A percentile compares a stretch with the other conserved stretches of the same genome.
phyloP scores from a whole-genome alignment of 768 basidiomycete genomes.

The Pleurotus pulmonarius region DNA sequence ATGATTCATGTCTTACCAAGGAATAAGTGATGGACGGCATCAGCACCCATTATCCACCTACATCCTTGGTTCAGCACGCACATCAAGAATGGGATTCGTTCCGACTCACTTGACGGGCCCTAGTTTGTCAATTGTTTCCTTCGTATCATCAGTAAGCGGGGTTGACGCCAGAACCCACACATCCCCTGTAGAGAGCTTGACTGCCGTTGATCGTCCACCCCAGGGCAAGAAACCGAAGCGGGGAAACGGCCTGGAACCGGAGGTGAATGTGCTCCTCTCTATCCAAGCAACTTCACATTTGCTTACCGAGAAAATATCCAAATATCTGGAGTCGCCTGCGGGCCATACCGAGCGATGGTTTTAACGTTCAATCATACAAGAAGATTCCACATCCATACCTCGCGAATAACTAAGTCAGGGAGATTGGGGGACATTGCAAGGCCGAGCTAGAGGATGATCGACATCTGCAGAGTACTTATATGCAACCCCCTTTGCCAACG shows the following conservation, averaged over 20 bases:
- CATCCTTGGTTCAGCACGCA: slow-evolving; percentile 1
- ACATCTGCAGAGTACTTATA: background rate
- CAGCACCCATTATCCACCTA: slow-evolving; percentile 58
- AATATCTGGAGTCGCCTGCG: slow-evolving; percentile 45
- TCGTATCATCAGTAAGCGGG: slow-evolving; percentile 63
- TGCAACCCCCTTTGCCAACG: background rate
- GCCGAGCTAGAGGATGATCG: background rate
- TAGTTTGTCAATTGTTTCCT: slow-evolving; percentile 53
- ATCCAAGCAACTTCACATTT: background rate
- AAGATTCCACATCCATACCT: slow-evolving; percentile 24
- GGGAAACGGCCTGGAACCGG: slow-evolving; percentile 51
- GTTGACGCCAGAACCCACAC: slow-evolving; percentile 86
- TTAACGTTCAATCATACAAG: background rate
- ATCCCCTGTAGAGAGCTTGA: slow-evolving; percentile 63
- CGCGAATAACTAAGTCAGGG: slow-evolving; percentile 37
- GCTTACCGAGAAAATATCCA: slow-evolving; percentile 65
- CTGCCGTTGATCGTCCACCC: slow-evolving; percentile 81
- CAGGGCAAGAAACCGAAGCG: slow-evolving; percentile 67
- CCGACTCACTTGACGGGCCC: slow-evolving; percentile 62
- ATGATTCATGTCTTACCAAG: slow-evolving; percentile 33
- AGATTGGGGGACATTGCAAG: slow-evolving; percentile 1
- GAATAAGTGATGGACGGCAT: slow-evolving; percentile 57
- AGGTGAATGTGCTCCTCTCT: no score
- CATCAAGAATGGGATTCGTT: background rate
- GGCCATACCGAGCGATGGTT: background rate